Base-by-base conservation (phyloP, 148 eudicot species). In the Rhododendron henanense region DNA sequence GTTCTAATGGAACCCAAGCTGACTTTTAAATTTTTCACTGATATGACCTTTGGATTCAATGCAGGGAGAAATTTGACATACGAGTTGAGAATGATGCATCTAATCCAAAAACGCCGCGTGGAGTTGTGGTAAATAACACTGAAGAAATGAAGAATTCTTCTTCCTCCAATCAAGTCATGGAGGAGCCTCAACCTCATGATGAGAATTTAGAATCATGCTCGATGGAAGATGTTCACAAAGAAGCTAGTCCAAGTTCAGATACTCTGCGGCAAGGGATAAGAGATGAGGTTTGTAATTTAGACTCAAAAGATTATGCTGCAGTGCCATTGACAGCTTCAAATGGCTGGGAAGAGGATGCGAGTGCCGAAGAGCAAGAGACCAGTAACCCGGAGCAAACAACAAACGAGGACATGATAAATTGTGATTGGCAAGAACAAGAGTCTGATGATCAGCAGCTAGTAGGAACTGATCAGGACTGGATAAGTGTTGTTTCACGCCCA, bases 31-130 rank as follows among this genome's bases (percentile, higher is more conserved):
- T 47, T 45, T 76, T 50, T 19, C 59, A 45, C n/a, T 78, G 37
- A 48, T 41, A 69, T 41, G 79, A 82, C 28, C 28, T 85, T 47
- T 31, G 69, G 19, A 21, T 57, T 77, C 10, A n/a, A 78, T 71
- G 35, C 88, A 95, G 97, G 93, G 81, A 78, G 81, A 78, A 47
- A 78, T 78, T 78, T 10, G 57, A 78, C 55, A 10, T 55, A 18
- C 44, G 8, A 8, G 35, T 33, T 33, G 83, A 35, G 83, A 35
- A 81, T 55, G 69, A 57, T 33, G 69, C 69, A 33, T 61, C 47
- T 55, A 55, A 3, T 53, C 31, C 69, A 4, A 81, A 35, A 81
- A 53, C 9, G 9, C 28, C 47, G 1, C 47, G 3, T 16, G 48
- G 48, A 81, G 28, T 81, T 55, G 83, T 81, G 83, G 69, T 9